phyloP scores from a whole-genome alignment of 495 filamentous ascomycete species.

The Cenococcum geophilum region DNA sequence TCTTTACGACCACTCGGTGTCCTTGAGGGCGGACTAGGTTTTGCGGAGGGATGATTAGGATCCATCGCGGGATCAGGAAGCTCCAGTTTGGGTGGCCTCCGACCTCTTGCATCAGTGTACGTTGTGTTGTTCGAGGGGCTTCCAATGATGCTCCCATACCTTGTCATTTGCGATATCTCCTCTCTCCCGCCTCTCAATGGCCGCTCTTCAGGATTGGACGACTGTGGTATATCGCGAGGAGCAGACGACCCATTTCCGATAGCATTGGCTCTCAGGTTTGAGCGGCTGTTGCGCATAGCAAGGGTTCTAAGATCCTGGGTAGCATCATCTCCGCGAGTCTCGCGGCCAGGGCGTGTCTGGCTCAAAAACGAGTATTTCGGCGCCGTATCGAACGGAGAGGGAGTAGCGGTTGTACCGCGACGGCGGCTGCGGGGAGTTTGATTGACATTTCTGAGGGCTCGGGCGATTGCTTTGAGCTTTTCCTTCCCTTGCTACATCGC shows the following conservation, averaged over 20 bases:
- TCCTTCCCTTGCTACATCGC: constrained; percentile 65
- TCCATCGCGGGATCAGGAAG: constrained; percentile 71
- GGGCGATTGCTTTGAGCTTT: constrained; percentile 72
- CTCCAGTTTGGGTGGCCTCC: constrained; percentile 50
- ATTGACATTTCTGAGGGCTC: constrained; percentile 56
- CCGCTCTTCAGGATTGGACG: constrained; percentile 18
- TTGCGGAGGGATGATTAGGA: constrained; percentile 27
- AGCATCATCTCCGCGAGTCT: not conserved
- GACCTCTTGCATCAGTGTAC: constrained; percentile 18
- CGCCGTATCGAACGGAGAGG: constrained; percentile 41
- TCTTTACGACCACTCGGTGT: not conserved
- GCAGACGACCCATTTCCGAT: constrained; percentile 9
- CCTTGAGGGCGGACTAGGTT: constrained; percentile 6
- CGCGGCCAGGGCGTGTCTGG: constrained; percentile 13
- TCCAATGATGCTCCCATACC: constrained; percentile 71
- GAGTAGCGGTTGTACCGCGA: constrained; percentile 22
- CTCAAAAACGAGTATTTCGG: constrained; percentile 35
- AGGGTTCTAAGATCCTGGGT: constrained; percentile 17
- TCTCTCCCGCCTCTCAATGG: constrained; percentile 25
- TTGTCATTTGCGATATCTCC: constrained; percentile 33
- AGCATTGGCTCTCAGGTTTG: constrained; percentile 9
- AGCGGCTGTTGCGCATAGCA: constrained; percentile 18
- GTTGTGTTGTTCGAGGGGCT: constrained; percentile 47
- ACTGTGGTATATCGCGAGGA: constrained; percentile 1
- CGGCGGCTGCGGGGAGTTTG: constrained; percentile 46